phyloP scores from a whole-genome alignment of 768 basidiomycete species.

The Lactarius pseudohatsudake region DNA sequence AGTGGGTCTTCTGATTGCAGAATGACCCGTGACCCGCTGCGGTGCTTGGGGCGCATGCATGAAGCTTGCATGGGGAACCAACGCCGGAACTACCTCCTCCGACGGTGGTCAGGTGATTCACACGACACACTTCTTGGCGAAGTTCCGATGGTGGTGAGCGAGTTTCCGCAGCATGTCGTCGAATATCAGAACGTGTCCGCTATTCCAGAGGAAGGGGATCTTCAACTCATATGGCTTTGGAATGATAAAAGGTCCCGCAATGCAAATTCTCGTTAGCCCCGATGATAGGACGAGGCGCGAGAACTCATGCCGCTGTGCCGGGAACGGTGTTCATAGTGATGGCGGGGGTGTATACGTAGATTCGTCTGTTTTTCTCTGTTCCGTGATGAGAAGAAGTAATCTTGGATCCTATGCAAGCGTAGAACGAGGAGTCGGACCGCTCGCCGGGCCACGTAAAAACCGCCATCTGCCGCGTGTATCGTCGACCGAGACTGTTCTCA shows the following conservation, averaged over 20 bases:
- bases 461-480: background rate
- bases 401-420: background rate
- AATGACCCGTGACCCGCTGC: background rate
- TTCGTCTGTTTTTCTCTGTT: background rate
- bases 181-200: background rate
- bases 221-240: background rate
- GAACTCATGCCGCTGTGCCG: background rate
- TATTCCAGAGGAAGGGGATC: background rate
- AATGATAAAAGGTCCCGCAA: background rate
- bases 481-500: background rate
- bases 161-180: background rate
- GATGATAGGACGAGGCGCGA: conserved; percentile 17
- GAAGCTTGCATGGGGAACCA: no score
- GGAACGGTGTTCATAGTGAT: background rate
- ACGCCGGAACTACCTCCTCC: background rate
- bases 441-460: conserved; percentile 8
- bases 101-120: background rate
- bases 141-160: background rate
- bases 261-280: background rate
- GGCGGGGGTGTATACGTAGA: background rate
- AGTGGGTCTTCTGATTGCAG: background rate
- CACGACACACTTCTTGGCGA: background rate
- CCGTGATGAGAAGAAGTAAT: background rate
- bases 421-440: conserved; percentile 8
- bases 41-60: background rate